These are phyloP conservation scores for Agaricus bisporus DNA, from an alignment of 768 basidiomycete species.

Conservation along the genomic window DNA sequence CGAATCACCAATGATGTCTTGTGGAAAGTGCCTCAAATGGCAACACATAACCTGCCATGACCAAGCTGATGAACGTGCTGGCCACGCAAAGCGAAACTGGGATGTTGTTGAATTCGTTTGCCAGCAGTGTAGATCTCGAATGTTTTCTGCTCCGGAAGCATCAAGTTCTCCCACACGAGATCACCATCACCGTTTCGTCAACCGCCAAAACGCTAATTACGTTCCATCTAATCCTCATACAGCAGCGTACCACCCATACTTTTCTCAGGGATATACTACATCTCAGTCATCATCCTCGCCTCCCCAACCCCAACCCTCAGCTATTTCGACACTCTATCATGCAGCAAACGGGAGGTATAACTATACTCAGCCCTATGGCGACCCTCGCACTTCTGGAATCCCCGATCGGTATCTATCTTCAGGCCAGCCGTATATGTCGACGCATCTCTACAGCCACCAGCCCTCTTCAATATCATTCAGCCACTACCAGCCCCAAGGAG, in stretches of 20 bases:
- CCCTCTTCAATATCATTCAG: slow-evolving; percentile 31
- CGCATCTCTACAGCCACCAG: slow-evolving; percentile 3
- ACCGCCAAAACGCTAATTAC: not conserved
- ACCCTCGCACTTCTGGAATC: not conserved
- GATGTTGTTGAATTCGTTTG: slow-evolving; percentile 80
- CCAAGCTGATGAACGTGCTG: slow-evolving; percentile 53
- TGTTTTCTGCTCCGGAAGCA: slow-evolving; percentile 5
- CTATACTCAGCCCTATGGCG: slow-evolving; percentile 3
- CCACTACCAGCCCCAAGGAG: slow-evolving; percentile 42
- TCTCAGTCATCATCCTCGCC: not conserved
- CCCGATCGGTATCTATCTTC: not conserved
- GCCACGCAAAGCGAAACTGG: slow-evolving; percentile 75
- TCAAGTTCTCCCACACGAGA: not conserved
- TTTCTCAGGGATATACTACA: not conserved
- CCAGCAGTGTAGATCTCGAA: slow-evolving; percentile 38
- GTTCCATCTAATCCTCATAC: not conserved
- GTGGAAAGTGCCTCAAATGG: slow-evolving; percentile 80
- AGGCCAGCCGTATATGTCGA: slow-evolving; percentile 1
- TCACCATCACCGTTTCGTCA: not conserved
- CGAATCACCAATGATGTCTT: slow-evolving; percentile 72
- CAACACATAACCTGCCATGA: slow-evolving; percentile 90
- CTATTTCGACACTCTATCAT: slow-evolving; percentile 7
- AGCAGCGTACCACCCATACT: slow-evolving; percentile 3
- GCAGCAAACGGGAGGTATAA: slow-evolving; percentile 5
- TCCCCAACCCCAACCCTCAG: not conserved